Evolutionary conservation across 371 early-diverging fungal species (phyloP).

Genomic region (Apophysomyces variabilis): DNA sequence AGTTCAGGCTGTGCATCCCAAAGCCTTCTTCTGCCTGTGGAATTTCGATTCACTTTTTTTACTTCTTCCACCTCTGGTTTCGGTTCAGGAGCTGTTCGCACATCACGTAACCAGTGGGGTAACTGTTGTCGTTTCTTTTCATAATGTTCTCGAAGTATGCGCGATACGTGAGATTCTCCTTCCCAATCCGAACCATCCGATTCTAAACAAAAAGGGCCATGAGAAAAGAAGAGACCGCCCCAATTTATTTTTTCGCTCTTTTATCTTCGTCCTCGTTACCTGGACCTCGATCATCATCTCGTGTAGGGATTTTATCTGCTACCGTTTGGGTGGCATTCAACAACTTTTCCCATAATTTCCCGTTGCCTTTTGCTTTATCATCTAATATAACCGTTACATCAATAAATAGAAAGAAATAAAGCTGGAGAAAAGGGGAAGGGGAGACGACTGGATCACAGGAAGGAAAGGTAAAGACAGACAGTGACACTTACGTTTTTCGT

Average conservation of each 20-base stretch:
- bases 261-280: constrained; percentile 12
- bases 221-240: constrained; percentile 8
- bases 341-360: constrained; percentile 61
- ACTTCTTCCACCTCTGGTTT: background rate
- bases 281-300: constrained; percentile 26
- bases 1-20: constrained; percentile 36
- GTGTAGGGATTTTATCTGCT: constrained; percentile 52
- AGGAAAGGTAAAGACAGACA: background rate
- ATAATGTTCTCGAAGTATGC: constrained; percentile 54
- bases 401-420: too few species aligned
- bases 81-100: constrained; percentile 18
- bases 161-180: constrained; percentile 60
- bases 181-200: constrained; percentile 62
- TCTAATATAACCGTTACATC: constrained; percentile 19
- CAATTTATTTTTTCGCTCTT: background rate
- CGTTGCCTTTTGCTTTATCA: constrained; percentile 38
- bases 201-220: constrained; percentile 25
- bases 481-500: constrained; percentile 33
- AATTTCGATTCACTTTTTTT: constrained; percentile 10
- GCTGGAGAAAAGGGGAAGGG: too few species aligned
- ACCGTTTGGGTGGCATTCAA: constrained; percentile 62
- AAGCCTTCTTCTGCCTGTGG: constrained; percentile 35
- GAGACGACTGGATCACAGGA: too few species aligned
- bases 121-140: constrained; percentile 43
- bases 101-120: constrained; percentile 38